phyloP scores from a whole-genome alignment of 2,329 filamentous ascomycete species.

The Colletotrichum liaoningense region DNA sequence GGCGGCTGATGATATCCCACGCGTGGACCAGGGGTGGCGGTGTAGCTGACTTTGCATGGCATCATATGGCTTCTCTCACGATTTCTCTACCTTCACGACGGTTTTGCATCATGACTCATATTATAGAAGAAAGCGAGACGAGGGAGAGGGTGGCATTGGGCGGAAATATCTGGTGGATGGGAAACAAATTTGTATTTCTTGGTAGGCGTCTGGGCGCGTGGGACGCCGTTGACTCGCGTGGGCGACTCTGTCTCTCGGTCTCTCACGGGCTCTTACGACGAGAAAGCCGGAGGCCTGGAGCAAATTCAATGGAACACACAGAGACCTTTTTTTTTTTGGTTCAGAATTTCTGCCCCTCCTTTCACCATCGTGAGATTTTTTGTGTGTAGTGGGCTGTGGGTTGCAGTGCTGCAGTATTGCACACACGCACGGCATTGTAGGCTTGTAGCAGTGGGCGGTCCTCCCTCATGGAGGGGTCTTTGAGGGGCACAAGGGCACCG shows the following conservation, averaged over 20 bases:
- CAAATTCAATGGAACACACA: not conserved
- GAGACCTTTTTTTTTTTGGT: not conserved
- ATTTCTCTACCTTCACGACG: not conserved
- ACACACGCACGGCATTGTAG: too few species aligned
- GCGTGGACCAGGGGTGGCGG: constrained; percentile 13
- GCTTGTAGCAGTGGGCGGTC: not conserved
- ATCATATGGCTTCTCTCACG: constrained; percentile 13
- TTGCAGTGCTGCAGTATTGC: not conserved
- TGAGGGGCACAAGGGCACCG: not conserved
- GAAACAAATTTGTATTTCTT: not conserved
- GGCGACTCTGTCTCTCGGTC: not conserved
- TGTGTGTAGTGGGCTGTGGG: constrained; percentile 8
- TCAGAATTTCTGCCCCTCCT: not conserved
- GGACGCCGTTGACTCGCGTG: not conserved
- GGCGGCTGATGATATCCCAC: constrained; percentile 30
- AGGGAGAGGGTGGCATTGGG: not conserved
- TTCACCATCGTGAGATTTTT: constrained; percentile 12
- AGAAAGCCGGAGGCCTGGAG: not conserved
- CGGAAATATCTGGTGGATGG: not conserved
- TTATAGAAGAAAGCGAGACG: not conserved
- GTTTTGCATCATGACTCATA: constrained; percentile 22
- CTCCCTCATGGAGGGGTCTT: not conserved
- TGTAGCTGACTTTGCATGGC: constrained; percentile 22
- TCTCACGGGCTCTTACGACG: not conserved
- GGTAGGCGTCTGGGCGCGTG: not conserved